These are phyloP conservation scores for Colletotrichum euphorbiae DNA, from an alignment of 2,329 filamentous ascomycete species.

Conservation along the genomic window DNA sequence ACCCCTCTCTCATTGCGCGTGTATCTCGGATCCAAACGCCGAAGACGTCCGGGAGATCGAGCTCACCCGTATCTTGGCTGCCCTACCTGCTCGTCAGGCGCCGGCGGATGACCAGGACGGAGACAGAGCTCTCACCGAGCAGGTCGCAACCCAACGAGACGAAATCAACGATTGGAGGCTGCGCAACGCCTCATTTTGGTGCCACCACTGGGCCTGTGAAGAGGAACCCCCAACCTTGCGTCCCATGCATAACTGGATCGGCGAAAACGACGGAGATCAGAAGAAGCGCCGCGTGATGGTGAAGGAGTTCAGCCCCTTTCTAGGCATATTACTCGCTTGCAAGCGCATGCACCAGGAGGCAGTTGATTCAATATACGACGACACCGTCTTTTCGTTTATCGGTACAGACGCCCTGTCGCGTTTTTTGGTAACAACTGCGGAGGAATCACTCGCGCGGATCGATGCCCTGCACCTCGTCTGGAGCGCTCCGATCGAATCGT, in stretches of 20 bases:
- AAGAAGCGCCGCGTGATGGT: slow-evolving; percentile 1
- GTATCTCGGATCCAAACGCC: slow-evolving; percentile 28
- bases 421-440: slow-evolving; percentile 8
- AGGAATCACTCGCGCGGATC: slow-evolving; percentile 7
- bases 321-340: slow-evolving; percentile 29
- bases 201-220: slow-evolving; percentile 32
- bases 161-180: slow-evolving; percentile 28
- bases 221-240: slow-evolving; percentile 30
- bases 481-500: slow-evolving; percentile 27
- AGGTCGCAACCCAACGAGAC: slow-evolving; percentile 4
- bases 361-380: slow-evolving; percentile 26
- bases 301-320: slow-evolving; percentile 36
- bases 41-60: slow-evolving; percentile 29
- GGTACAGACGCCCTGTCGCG: slow-evolving; percentile 11
- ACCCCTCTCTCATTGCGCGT: slow-evolving; percentile 30
- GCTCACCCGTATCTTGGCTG: slow-evolving; percentile 15
- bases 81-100: slow-evolving; percentile 7
- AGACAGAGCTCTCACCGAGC: neutral
- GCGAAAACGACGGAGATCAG: neutral
- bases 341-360: slow-evolving; percentile 35
- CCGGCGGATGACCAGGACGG: neutral
- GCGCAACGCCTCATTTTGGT: slow-evolving; percentile 22
- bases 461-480: slow-evolving; percentile 15
- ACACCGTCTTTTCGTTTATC: slow-evolving; percentile 40
- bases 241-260: neutral